Conservation (phyloP, 768 basidiomycete species). For the Boletellus ananas region DNA sequence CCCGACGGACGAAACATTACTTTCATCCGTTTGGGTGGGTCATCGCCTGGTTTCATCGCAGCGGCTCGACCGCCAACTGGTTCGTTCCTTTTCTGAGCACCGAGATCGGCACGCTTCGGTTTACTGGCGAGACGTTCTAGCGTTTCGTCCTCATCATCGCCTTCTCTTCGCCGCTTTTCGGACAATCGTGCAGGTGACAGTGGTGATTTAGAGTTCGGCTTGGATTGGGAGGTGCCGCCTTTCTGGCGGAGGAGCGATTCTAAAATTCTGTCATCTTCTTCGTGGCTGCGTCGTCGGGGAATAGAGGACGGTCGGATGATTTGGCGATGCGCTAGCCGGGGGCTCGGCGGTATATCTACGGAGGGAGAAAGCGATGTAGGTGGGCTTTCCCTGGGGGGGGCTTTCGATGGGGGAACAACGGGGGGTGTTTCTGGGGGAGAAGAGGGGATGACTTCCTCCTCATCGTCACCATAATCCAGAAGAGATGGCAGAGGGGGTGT, state of each 20-base stretch:
- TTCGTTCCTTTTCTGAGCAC: constrained; percentile 41
- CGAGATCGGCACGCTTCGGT: constrained; percentile 51
- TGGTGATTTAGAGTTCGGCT: constrained; percentile 29
- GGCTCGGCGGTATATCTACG: constrained; percentile 35
- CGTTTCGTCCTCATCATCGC: constrained; percentile 67
- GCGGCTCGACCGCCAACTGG: constrained; percentile 17
- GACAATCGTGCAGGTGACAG: constrained; percentile 49
- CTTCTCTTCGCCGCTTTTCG: constrained; percentile 69
- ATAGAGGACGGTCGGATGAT: constrained; percentile 38
- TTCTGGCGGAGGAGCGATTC: constrained; percentile 48
- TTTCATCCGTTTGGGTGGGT: constrained; percentile 68
- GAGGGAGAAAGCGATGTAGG: constrained; percentile 32
- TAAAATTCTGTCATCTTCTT: constrained; percentile 54
- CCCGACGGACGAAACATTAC: constrained; percentile 54
- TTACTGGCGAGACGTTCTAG: constrained; percentile 59
- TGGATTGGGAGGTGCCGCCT: constrained; percentile 36
- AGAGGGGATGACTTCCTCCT: constrained; percentile 31
- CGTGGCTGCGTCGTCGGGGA: constrained; percentile 40
- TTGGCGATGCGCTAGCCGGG: constrained; percentile 38
- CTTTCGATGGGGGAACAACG: constrained; percentile 12
- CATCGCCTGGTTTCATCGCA: constrained; percentile 33
- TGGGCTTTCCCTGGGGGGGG: constrained; percentile 12
- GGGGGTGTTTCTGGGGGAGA: constrained; percentile 15
- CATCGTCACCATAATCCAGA: constrained; percentile 76
- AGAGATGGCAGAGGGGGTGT: constrained; percentile 56